Conservation (phyloP, 2,329 filamentous ascomycete genomes). For the Trichoderma lentiforme region DNA sequence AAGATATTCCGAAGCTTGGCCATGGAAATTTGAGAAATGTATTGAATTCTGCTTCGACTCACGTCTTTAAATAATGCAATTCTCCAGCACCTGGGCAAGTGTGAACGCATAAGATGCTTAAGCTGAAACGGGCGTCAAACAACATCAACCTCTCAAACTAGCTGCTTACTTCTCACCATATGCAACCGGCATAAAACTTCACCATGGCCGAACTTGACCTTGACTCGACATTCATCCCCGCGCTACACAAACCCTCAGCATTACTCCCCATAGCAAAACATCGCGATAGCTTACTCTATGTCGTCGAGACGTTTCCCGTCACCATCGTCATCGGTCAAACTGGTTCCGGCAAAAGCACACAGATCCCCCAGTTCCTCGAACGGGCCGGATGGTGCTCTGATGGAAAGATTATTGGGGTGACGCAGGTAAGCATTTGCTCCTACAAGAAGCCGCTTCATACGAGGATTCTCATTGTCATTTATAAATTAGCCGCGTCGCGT, state of each 20-base stretch:
- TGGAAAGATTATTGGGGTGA: conserved; percentile 81
- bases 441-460: neutral
- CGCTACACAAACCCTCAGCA: conserved; percentile 79
- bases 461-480: neutral
- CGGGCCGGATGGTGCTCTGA: conserved; percentile 83
- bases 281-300: conserved; percentile 73
- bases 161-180: neutral
- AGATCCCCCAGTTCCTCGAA: conserved; percentile 88
- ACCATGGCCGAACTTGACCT: conserved; percentile 57
- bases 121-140: conserved; percentile 4
- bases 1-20: neutral
- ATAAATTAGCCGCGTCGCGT: conserved; percentile 73
- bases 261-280: conserved; percentile 86
- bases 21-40: neutral
- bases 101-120: neutral
- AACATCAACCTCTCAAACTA: neutral
- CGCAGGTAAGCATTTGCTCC: conserved; percentile 63
- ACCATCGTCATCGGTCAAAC: conserved; percentile 92
- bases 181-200: neutral
- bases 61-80: neutral
- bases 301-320: conserved; percentile 78
- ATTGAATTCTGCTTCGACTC: neutral
- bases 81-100: no score
- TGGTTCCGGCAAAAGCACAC: conserved; percentile 92
- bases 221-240: conserved; percentile 65